These are phyloP conservation scores for Endogone sp. DNA, from an alignment of 192 early-diverging fungal genomes.

Conservation along the genomic window DNA sequence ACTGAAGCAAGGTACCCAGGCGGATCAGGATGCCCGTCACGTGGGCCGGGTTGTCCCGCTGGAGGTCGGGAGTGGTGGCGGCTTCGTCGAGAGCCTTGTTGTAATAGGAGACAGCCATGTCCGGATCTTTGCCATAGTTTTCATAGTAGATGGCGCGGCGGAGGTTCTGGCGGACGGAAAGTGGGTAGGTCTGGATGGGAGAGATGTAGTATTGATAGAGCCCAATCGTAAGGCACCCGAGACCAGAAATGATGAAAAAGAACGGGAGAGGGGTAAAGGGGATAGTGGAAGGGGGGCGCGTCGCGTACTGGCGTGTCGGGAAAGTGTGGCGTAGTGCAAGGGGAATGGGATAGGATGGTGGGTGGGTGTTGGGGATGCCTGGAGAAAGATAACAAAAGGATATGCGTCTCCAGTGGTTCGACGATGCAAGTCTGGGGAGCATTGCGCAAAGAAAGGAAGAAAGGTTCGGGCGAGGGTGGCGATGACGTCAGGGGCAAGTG, in stretches of 20 bases:
- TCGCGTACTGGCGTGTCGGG: neutral
- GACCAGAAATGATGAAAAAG: constrained; percentile 30
- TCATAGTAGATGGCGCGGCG: constrained; percentile 52
- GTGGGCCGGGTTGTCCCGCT: constrained; percentile 28
- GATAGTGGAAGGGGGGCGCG: neutral
- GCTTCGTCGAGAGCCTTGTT: constrained; percentile 40
- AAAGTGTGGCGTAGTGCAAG: neutral
- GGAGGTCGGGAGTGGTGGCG: constrained; percentile 32
- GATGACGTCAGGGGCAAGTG: no score
- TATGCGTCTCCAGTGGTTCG: no score
- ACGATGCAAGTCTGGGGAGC: no score
- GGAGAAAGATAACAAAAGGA: no score
- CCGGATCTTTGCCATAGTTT: constrained; percentile 42
- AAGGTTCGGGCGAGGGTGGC: no score
- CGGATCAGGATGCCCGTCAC: constrained; percentile 61
- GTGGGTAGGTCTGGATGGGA: constrained; percentile 48
- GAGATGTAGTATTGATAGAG: constrained; percentile 50
- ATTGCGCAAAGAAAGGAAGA: no score
- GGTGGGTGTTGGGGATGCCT: neutral
- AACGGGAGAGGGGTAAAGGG: constrained; percentile 20
- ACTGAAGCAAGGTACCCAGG: constrained; percentile 41
- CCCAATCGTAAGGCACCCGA: constrained; percentile 32
- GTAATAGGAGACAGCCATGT: constrained; percentile 39
- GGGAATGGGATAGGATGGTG: neutral
- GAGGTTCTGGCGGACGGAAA: constrained; percentile 40